phyloP scores from a whole-genome alignment of 345 rosid species.

The Melastoma malabathricum region DNA sequence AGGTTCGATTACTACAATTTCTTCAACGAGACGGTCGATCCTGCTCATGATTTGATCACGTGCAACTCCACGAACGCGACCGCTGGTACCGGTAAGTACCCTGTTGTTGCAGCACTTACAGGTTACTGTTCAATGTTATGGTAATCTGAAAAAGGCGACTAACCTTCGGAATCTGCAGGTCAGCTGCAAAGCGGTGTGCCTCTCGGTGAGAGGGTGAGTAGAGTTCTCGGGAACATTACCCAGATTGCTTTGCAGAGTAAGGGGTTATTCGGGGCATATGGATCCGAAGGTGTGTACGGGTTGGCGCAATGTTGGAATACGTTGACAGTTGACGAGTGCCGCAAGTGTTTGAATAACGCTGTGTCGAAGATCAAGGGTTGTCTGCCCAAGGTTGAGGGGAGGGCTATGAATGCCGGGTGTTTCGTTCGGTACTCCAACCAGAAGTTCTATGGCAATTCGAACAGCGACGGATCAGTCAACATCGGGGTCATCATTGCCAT shows the following conservation, averaged over 20 bases:
- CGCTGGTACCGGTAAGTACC: background rate
- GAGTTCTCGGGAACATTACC: conserved; percentile 26
- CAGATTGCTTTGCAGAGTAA: conserved; percentile 18
- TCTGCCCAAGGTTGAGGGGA: conserved; percentile 27
- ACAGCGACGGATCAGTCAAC: background rate
- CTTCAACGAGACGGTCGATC: conserved; percentile 29
- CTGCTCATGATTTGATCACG: conserved; percentile 11
- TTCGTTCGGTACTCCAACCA: conserved; percentile 41
- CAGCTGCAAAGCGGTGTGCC: conserved; percentile 1
- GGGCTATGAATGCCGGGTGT: conserved; percentile 55
- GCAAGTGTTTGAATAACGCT: conserved; percentile 37
- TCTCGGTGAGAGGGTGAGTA: conserved; percentile 14
- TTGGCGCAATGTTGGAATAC: conserved; percentile 71
- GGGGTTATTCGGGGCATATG: conserved; percentile 16
- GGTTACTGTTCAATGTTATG: conserved; percentile 1
- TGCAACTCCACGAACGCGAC: conserved; percentile 9
- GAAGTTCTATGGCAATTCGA: conserved; percentile 22
- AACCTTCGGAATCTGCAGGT: background rate
- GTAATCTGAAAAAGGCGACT: too few relatives aligned
- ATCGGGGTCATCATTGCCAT: background rate
- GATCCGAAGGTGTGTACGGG: conserved; percentile 21
- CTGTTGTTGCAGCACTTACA: background rate
- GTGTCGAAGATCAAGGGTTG: conserved; percentile 25
- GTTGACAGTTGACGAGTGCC: conserved; percentile 24
- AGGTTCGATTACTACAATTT: conserved; percentile 39